phyloP scores from a whole-genome alignment of 257 asterid genomes.

The Mitragyna speciosa region DNA sequence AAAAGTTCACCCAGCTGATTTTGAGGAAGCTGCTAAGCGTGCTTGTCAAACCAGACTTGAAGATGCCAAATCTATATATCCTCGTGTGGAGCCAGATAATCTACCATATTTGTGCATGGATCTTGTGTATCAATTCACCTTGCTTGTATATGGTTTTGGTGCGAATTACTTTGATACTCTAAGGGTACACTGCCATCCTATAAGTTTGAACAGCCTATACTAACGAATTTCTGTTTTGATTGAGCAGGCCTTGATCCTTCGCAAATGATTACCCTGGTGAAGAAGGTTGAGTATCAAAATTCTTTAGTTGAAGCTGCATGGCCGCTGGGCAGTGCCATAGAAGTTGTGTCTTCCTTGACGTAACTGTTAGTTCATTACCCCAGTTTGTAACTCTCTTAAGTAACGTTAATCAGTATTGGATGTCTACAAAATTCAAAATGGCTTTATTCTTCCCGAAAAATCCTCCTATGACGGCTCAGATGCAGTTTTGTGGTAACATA shows the following conservation, averaged over 20 bases:
- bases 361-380: not conserved
- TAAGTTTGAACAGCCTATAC: not conserved
- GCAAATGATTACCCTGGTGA: slow-evolving; percentile 48
- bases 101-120: slow-evolving; percentile 96
- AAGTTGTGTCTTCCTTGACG: slow-evolving; percentile 36
- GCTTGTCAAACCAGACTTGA: slow-evolving; percentile 72
- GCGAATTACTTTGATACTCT: slow-evolving; percentile 23
- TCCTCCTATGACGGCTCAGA: not conserved
- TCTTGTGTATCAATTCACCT: slow-evolving; percentile 76
- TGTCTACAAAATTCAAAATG: not conserved
- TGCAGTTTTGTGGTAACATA: not conserved
- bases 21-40: slow-evolving; percentile 77
- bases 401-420: not conserved
- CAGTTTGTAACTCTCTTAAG: not conserved
- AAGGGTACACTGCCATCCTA: too few species aligned
- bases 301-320: slow-evolving; percentile 52
- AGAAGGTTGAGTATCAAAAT: slow-evolving; percentile 39
- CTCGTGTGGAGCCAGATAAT: slow-evolving; percentile 61
- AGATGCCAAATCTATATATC: slow-evolving; percentile 57
- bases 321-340: slow-evolving; percentile 54
- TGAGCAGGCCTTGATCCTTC: slow-evolving; percentile 40
- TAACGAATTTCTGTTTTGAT: not conserved
- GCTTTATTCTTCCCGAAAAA: not conserved
- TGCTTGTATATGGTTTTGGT: slow-evolving; percentile 98
- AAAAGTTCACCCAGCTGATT: slow-evolving; percentile 75